A percentile compares a stretch with the other conserved stretches of the same genome.
phyloP scores from a whole-genome alignment of 2,329 filamentous ascomycete genomes.

The Fusarium mangiferae region DNA sequence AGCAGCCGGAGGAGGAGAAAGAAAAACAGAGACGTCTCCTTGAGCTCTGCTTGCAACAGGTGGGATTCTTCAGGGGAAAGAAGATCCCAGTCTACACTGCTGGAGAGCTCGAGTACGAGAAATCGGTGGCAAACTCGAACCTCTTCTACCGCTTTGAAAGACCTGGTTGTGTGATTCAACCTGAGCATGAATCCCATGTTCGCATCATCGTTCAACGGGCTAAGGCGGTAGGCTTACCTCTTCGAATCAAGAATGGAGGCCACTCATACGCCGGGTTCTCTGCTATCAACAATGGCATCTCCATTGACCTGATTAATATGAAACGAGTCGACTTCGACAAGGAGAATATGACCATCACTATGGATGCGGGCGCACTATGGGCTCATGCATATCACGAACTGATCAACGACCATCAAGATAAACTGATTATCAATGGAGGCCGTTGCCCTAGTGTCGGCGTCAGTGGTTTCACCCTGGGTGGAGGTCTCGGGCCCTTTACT shows the following conservation, averaged over 20 bases:
- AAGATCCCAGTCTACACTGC: slow-evolving; percentile 8
- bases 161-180: slow-evolving; percentile 25
- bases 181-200: slow-evolving; percentile 18
- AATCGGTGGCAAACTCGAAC: slow-evolving; percentile 24
- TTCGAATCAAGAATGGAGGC: slow-evolving; percentile 47
- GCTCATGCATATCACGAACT: slow-evolving; percentile 47
- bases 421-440: slow-evolving; percentile 46
- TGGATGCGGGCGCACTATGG: slow-evolving; percentile 46
- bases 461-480: slow-evolving; percentile 52
- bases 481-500: slow-evolving; percentile 50
- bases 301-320: slow-evolving; percentile 47
- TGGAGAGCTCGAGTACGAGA: slow-evolving; percentile 16
- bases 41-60: background rate
- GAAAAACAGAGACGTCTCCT: background rate
- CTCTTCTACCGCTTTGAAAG: slow-evolving; percentile 29
- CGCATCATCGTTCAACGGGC: slow-evolving; percentile 1
- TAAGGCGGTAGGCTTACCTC: background rate
- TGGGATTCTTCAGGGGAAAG: background rate
- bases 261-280: slow-evolving; percentile 49
- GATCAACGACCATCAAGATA: slow-evolving; percentile 36
- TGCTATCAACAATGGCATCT: slow-evolving; percentile 42
- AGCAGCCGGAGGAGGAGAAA: fast-evolving
- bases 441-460: slow-evolving; percentile 52
- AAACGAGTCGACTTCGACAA: slow-evolving; percentile 42
- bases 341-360: slow-evolving; percentile 22